Evolutionary conservation across 1,284 basidiomycete genomes (phyloP), one percentile per base, ranked within the genome.

Genomic region (Pseudozyma hubeiensis): DNA sequence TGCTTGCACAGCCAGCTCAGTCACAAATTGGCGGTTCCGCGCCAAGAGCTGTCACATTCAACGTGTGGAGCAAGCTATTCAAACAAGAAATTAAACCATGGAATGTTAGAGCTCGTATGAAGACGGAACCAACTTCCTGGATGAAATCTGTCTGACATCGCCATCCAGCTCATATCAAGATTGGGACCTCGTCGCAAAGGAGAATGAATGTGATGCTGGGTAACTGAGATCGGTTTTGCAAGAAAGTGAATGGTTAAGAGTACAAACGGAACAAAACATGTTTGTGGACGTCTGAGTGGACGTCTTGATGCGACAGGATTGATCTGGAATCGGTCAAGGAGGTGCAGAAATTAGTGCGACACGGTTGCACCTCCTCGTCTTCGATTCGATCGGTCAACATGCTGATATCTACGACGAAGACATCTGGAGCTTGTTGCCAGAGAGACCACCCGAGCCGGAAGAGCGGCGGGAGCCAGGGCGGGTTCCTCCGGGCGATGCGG

Each of bases 351-450:
- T 16, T n/a, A 41, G 16, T 41, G 13, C 40, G 13, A 7, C 11
- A 13, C 10, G 40, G 16, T 41, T n/a, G 40, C 31, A 43, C 40
- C 16, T 7, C 13, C 40, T 9, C 16, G 40, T 41, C 16, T 7
- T 41, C 24, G 24, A 24, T 37, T 14, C 14, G 35, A 37, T 37
- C 35, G 35, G 14, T 37, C 35, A 9, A 37, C 14, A 14, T 14
- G 35, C 14, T 37, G 35, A 9, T 41, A n/a, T 24, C 52, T 49
- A 69, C 7, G 66, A 63, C 31, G 66, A 69, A 9, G 78, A 75
- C 79, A 81, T 81, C 54, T 73, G 71, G 31, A 82, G 64, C 74
- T 80, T 78, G 67, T 75, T 73, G 24, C 80, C 80, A 30, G 81
- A 78, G 14, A 79, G 68, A 30, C 80, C 81, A 31, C 78, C 75